Percentiles rank a stretch among this genome's conserved stretches.
These are phyloP conservation scores for Talinum fruticosum DNA, from an alignment of 148 eudicot genomes.

Conservation along the genomic window DNA sequence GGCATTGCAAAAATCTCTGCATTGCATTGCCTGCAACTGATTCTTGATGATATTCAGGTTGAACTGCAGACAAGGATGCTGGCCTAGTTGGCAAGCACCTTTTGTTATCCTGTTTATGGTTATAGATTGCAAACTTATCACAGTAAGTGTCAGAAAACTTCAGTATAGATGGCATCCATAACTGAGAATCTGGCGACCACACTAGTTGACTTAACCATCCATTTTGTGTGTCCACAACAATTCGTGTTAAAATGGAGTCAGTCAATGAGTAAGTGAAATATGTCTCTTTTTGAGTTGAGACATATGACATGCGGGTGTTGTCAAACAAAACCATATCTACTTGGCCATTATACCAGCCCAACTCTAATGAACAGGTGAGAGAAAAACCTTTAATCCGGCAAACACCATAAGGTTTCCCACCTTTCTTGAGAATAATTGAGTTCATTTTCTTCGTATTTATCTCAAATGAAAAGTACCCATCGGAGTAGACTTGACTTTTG, in stretches of 20 bases:
- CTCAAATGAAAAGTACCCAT: conserved; percentile 40
- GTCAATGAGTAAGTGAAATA: conserved; percentile 39
- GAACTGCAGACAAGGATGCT: conserved; percentile 17
- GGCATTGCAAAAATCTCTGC: conserved; percentile 28
- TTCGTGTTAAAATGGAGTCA: conserved; percentile 34
- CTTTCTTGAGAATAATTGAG: conserved; percentile 30
- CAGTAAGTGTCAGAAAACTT: conserved; percentile 44
- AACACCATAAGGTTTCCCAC: conserved; percentile 26
- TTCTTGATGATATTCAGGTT: conserved; percentile 11
- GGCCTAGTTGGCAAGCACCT: conserved; percentile 20
- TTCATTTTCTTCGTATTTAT: conserved; percentile 17
- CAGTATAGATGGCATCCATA: conserved; percentile 44
- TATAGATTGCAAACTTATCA: conserved; percentile 41
- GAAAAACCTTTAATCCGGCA: neutral
- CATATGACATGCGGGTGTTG: conserved; percentile 1
- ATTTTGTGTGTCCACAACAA: conserved; percentile 28
- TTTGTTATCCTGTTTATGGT: conserved; percentile 22
- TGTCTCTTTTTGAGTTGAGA: conserved; percentile 40
- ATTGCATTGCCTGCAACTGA: conserved; percentile 33
- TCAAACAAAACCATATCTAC: conserved; percentile 18
- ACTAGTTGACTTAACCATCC: conserved; percentile 35
- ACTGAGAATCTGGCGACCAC: conserved; percentile 27
- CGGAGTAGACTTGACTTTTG: conserved; percentile 16
- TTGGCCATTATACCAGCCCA: conserved; percentile 13
- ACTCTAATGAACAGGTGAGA: conserved; percentile 12